Base-by-base conservation (phyloP, 2,329 filamentous ascomycete species). In the Sclerotinia sclerotiorum region DNA sequence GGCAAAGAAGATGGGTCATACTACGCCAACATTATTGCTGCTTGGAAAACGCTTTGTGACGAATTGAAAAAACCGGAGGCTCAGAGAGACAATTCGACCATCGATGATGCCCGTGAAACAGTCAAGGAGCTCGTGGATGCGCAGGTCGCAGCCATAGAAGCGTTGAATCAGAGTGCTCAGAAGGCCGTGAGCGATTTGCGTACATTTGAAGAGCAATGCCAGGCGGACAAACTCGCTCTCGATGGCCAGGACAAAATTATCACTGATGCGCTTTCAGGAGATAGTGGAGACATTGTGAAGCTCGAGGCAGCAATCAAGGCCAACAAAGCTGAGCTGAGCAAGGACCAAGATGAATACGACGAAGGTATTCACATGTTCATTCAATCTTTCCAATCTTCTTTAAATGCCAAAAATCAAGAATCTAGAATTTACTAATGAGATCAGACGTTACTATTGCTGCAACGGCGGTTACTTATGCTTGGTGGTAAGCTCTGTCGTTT, bases 401-500 rank as follows among this genome's bases (percentile, higher is more conserved):
- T 24, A 17, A 13, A 6, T n/a, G 13, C 4, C 15, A 39, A 42
- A 2, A 35, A 24, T 3, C 29, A 8, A 42, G 11, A 35, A 5
- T 19, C 19, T 3, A 57, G n/a, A 5, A 57, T 11, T 57, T 13
- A 42, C 32, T 57, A 42, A 57, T 42, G 10, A 57, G 7, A 42
- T 42, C 24, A 57, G 55, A 57, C 21, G 19, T 57, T n/a, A 57
- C 10, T n/a, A 57, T 57, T 57, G 55, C 55, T 13, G 32, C 55
- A 57, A 57, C 55, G 21, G 55, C 55, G 4, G 2, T 57, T 57
- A 17, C 19, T 21, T 57, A 57, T 42, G 32, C 5, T 10, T 57
- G 32, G 32, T 57, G 32, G 32, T 57, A 1, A 42, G 55, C 21
- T 57, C 4, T 42, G 5, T 24, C 10, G 1, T 21, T 39, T 57